phyloP scores from a whole-genome alignment of 257 asterid species.

The Nicotiana tabacum region DNA sequence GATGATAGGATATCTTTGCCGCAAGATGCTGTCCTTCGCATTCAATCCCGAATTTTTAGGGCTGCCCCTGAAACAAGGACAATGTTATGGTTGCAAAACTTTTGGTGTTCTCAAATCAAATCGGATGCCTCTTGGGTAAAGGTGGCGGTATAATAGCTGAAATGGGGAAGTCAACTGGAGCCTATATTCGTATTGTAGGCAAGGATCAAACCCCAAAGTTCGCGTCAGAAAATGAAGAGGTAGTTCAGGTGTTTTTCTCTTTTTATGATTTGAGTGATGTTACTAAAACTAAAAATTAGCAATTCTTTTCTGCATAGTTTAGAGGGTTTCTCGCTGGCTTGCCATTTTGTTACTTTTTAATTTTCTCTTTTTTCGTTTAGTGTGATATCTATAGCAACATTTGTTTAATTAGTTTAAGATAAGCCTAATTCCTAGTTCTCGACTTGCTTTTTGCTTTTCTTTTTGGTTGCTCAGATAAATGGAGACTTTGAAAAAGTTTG shows the following conservation, averaged over 20 bases:
- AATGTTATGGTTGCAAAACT: constrained; percentile 61
- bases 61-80: constrained; percentile 73
- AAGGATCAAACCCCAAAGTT: constrained; percentile 81
- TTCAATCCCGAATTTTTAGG: constrained; percentile 69
- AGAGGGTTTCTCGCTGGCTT: background rate
- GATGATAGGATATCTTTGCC: constrained; percentile 69
- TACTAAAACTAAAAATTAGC: background rate
- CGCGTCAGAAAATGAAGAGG: constrained; percentile 79
- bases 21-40: constrained; percentile 85
- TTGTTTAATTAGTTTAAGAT: background rate
- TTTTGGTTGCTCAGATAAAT: constrained; percentile 42
- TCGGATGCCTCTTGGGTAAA: constrained; percentile 93
- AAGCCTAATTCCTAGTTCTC: background rate
- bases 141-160: constrained; percentile 89
- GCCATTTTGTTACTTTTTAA: background rate
- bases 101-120: constrained; percentile 79
- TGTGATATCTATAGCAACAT: background rate
- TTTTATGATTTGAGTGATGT: constrained; percentile 5
- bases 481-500: constrained; percentile 67
- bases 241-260: constrained; percentile 58
- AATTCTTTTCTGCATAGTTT: background rate
- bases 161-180: constrained; percentile 91
- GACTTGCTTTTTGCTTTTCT: constrained; percentile 17
- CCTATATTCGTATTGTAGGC: constrained; percentile 78
- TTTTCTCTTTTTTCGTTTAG: background rate